These are phyloP conservation scores for Spathaspora girioi DNA, from an alignment of 805 yeast genomes.

Conservation along the genomic window DNA sequence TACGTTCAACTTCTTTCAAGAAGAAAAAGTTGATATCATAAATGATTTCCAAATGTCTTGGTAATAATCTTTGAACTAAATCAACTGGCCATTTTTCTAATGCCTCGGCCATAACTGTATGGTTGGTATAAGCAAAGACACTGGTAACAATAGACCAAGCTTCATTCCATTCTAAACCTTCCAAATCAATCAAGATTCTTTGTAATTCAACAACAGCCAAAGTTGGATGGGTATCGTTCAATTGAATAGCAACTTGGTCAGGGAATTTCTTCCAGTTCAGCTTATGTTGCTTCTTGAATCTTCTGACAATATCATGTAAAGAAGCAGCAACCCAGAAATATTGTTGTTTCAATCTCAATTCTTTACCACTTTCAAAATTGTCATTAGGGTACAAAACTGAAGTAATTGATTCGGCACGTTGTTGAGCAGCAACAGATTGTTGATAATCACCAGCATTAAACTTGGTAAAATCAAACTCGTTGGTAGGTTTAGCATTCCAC, in stretches of 20 bases:
- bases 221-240: conserved; percentile 94
- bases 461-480: conserved; percentile 86
- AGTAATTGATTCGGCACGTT: conserved; percentile 86
- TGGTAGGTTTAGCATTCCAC: conserved; percentile 88
- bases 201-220: conserved; percentile 86
- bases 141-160: conserved; percentile 82
- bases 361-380: conserved; percentile 88
- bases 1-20: conserved; percentile 68
- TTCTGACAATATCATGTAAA: conserved; percentile 82
- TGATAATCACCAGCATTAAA: conserved; percentile 89
- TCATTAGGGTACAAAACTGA: conserved; percentile 93
- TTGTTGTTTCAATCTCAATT: conserved; percentile 88
- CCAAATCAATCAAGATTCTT: conserved; percentile 80
- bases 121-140: conserved; percentile 91
- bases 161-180: conserved; percentile 72
- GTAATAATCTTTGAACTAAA: conserved; percentile 71
- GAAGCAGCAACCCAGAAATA: conserved; percentile 97
- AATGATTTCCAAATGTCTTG: conserved; percentile 88
- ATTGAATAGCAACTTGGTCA: conserved; percentile 84
- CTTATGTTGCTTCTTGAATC: conserved; percentile 72
- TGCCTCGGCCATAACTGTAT: conserved; percentile 93
- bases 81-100: conserved; percentile 94
- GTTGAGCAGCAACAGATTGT: conserved; percentile 79
- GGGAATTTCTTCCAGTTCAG: conserved; percentile 81
- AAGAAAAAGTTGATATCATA: conserved; percentile 80